Evolutionary conservation across 805 yeast species (phyloP), one percentile per base, ranked within the genome.

Genomic region (Starmerella potacharoeniae): DNA sequence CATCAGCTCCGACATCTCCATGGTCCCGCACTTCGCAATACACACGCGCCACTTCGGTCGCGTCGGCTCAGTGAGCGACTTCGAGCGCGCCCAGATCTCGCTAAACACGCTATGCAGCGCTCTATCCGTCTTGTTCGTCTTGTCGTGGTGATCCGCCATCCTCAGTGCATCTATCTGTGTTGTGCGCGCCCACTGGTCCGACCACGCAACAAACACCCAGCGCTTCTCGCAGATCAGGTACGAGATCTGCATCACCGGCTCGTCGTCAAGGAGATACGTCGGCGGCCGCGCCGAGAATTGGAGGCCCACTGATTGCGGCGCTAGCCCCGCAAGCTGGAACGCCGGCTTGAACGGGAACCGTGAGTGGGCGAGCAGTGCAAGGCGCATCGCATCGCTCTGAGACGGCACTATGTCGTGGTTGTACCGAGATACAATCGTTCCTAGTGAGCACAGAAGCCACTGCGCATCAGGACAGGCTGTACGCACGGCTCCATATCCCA

Each of bases 141-240:
- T 46, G 30, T 46, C 49, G 16, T 46, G 49, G 35, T 17, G 22
- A 13, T 60, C 62, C 1, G 54, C 54, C 11, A 69, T 47, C 10
- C 65, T 53, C 41, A 65, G 85, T 0, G 88, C 76, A 60, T 80
- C 82, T 0, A 82, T 77, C 47, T 74, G 75, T 16, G 82, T 77
- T 11, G 79, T 74, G 4, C 74, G 73, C 0, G 96, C 96, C 66
- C 77, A 76, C 49, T 90, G 91, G 64, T 91, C 96, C 0, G 93
- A 76, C 95, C 97, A 88, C 0, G 95, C 83, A 0, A 87, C 95
- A 28, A 82, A 80, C 45, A 88, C 75, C 96, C 96, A 91, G 53
- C 79, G 80, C 57, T 81, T 81, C 66, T 90, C 95, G 4, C 78
- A 73, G 0, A 95, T 68, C 34, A 88, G 87, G 63, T 90, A 91